A percentile compares a stretch with the other conserved stretches of the same genome.
phyloP scores from a whole-genome alignment of 495 filamentous ascomycete species.

The Chaetomium fimeti region DNA sequence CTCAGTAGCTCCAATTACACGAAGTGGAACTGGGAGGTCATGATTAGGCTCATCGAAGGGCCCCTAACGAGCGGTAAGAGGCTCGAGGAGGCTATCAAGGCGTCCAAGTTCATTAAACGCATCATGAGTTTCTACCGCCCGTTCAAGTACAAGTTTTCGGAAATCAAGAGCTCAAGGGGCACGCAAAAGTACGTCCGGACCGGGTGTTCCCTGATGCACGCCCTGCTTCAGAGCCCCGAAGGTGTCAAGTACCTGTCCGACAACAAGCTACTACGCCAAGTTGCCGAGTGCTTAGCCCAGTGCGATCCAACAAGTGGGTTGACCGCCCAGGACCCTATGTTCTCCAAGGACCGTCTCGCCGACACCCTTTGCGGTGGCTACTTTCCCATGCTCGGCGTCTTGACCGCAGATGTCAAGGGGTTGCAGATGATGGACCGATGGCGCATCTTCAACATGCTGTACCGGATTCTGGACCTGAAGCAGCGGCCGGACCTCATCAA shows the following conservation, averaged over 20 bases:
- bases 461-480: conserved; percentile 89
- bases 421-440: conserved; percentile 90
- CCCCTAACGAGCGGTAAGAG: conserved; percentile 88
- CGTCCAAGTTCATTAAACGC: conserved; percentile 91
- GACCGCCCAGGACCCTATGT: conserved; percentile 82
- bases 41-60: conserved; percentile 87
- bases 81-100: conserved; percentile 90
- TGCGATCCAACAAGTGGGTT: conserved; percentile 86
- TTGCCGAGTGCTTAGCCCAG: conserved; percentile 93
- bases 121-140: conserved; percentile 92
- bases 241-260: conserved; percentile 82
- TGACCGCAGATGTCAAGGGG: conserved; percentile 78
- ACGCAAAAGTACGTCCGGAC: conserved; percentile 92
- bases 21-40: conserved; percentile 97
- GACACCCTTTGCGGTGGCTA: conserved; percentile 89
- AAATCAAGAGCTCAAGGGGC: conserved; percentile 78
- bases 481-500: conserved; percentile 88
- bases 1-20: conserved; percentile 78
- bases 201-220: conserved; percentile 82
- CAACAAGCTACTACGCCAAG: conserved; percentile 87
- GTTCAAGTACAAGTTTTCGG: conserved; percentile 93
- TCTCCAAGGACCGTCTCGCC: conserved; percentile 75
- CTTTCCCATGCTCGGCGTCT: conserved; percentile 82
- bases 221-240: conserved; percentile 77
- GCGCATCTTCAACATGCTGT: conserved; percentile 99